Percentiles rank a stretch among this genome's conserved stretches.
Conservation (phyloP, 768 basidiomycete genomes). For the Hypholoma sublateritium region DNA sequence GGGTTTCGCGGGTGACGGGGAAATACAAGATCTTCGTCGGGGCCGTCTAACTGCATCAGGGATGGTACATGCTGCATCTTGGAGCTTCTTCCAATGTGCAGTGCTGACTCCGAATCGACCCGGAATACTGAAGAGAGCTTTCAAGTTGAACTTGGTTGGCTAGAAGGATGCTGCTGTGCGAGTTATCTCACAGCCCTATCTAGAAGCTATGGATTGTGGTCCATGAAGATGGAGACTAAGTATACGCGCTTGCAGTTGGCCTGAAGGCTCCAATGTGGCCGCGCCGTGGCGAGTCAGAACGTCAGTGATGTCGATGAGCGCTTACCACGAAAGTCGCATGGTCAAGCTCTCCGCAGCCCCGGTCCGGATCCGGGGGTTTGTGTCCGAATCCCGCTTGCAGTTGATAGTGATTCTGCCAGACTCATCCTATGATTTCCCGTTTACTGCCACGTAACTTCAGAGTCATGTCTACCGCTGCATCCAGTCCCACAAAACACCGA, state of each 20-base stretch:
- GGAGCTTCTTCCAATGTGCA: too few species aligned
- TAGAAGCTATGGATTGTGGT: neutral
- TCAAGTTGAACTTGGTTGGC: neutral
- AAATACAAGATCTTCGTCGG: neutral
- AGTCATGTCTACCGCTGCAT: slow-evolving; percentile 22
- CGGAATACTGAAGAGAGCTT: neutral
- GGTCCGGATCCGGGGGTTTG: too few species aligned
- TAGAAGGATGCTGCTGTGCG: neutral
- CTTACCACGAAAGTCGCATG: too few species aligned
- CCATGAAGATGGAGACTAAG: neutral
- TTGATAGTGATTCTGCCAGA: too few species aligned
- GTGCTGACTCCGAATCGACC: neutral
- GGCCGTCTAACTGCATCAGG: slow-evolving; percentile 17
- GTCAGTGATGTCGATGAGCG: too few species aligned
- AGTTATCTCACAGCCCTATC: neutral
- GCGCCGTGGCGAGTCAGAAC: too few species aligned
- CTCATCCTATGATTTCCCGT: neutral
- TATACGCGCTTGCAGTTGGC: too few species aligned
- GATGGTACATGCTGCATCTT: neutral
- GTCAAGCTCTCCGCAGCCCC: too few species aligned
- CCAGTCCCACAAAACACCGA: slow-evolving; percentile 21
- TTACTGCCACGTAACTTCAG: neutral
- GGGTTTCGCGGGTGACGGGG: neutral
- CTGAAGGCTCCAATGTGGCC: too few species aligned
- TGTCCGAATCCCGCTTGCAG: too few species aligned